A percentile compares a stretch with the other conserved stretches of the same genome.
Conservation (phyloP, 352 stramenopile species). For the Pythium grandisporangium region DNA sequence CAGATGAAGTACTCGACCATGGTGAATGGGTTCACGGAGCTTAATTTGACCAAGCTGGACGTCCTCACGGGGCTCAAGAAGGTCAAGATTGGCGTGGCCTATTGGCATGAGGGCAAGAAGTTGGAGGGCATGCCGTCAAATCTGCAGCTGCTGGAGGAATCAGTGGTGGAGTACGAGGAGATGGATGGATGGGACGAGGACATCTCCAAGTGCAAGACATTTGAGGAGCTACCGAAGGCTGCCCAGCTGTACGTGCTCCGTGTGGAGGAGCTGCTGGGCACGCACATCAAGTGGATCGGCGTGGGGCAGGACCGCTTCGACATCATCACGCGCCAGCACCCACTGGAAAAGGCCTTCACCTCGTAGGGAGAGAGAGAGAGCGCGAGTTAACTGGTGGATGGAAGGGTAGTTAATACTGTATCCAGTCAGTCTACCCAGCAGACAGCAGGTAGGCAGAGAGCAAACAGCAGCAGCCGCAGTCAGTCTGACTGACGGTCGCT, state of each 20-base stretch:
- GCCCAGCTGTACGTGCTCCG: slow-evolving; percentile 96
- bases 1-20: slow-evolving; percentile 92
- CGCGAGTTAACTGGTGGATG: too few species aligned
- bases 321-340: slow-evolving; percentile 85
- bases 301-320: slow-evolving; percentile 95
- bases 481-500: too few species aligned
- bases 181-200: slow-evolving; percentile 93
- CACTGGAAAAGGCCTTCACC: slow-evolving; percentile 58
- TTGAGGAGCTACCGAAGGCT: slow-evolving; percentile 93
- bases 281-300: slow-evolving; percentile 98
- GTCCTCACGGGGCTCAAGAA: slow-evolving; percentile 96
- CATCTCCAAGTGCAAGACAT: slow-evolving; percentile 94
- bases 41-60: slow-evolving; percentile 99
- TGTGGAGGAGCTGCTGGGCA: slow-evolving; percentile 95
- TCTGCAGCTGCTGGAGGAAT: slow-evolving; percentile 88
- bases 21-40: slow-evolving; percentile 93
- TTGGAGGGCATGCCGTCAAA: slow-evolving; percentile 93
- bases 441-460: too few species aligned
- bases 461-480: too few species aligned
- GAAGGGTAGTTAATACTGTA: too few species aligned
- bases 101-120: slow-evolving; percentile 94
- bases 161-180: slow-evolving; percentile 95
- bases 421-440: too few species aligned
- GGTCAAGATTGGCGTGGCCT: slow-evolving; percentile 93
- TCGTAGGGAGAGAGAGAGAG: too few species aligned